Evolutionary conservation across 768 basidiomycete genomes (phyloP).

Genomic region (Xerocomus potaroensis): DNA sequence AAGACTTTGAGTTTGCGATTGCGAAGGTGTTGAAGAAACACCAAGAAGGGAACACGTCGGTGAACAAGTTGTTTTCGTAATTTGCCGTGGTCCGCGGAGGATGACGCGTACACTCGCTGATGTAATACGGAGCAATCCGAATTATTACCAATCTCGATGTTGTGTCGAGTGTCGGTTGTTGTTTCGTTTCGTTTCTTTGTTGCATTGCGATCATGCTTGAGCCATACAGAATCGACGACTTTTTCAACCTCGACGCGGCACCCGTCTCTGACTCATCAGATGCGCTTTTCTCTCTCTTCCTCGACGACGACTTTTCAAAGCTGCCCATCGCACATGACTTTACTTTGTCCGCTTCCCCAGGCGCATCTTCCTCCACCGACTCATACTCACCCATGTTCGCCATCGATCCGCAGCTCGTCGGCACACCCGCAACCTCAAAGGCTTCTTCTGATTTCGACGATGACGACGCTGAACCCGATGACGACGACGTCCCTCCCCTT

Average conservation of each 20-base stretch:
- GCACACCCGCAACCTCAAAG: slow-evolving; percentile 50
- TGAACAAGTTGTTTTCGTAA: slow-evolving; percentile 91
- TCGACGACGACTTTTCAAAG: slow-evolving; percentile 41
- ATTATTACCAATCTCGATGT: background rate
- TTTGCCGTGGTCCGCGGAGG: slow-evolving; percentile 32
- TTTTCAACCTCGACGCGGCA: slow-evolving; percentile 64
- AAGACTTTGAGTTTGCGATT: slow-evolving; percentile 98
- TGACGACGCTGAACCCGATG: slow-evolving; percentile 35
- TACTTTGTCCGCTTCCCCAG: slow-evolving; percentile 23
- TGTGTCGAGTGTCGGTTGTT: too few species aligned
- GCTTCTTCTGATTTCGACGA: slow-evolving; percentile 41
- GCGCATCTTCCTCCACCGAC: slow-evolving; percentile 14
- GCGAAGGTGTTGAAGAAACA: slow-evolving; percentile 98
- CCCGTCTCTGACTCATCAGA: slow-evolving; percentile 15
- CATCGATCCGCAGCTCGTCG: slow-evolving; percentile 78
- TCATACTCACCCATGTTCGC: slow-evolving; percentile 34
- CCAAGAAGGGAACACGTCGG: slow-evolving; percentile 90
- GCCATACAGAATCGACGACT: slow-evolving; percentile 45
- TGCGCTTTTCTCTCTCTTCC: slow-evolving; percentile 42
- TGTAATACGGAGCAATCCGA: slow-evolving; percentile 16
- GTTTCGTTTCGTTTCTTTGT: background rate
- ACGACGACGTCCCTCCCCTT: slow-evolving; percentile 23
- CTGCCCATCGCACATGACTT: slow-evolving; percentile 26
- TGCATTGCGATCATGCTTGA: slow-evolving; percentile 16
- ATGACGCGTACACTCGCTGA: slow-evolving; percentile 17